These are phyloP conservation scores for Chytriomyces confervae DNA, from an alignment of 192 early-diverging fungal species.

Conservation along the genomic window DNA sequence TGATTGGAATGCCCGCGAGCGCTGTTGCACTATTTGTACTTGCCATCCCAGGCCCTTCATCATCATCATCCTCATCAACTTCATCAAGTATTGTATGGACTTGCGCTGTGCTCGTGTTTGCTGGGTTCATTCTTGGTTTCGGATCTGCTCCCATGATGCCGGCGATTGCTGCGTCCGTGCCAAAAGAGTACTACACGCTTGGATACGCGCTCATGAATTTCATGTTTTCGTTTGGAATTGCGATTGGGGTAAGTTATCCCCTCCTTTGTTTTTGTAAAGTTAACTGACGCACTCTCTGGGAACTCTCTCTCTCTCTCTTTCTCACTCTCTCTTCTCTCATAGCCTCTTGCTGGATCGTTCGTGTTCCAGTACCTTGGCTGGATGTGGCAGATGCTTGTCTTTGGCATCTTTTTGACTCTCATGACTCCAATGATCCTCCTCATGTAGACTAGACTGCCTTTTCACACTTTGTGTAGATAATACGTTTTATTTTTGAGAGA, in stretches of 20 bases:
- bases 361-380: constrained; percentile 12
- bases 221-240: constrained; percentile 37
- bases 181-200: constrained; percentile 31
- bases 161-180: constrained; percentile 28
- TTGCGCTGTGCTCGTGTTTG: not conserved
- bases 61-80: too few species aligned
- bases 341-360: constrained; percentile 10
- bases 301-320: not conserved
- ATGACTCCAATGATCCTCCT: constrained; percentile 3
- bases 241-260: not conserved
- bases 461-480: too few species aligned
- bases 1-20: not conserved
- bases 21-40: not conserved
- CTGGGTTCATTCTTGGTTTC: constrained; percentile 1
- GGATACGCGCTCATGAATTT: constrained; percentile 37
- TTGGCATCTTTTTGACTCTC: not conserved
- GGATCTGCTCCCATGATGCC: constrained; percentile 30
- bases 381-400: constrained; percentile 22
- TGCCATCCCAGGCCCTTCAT: not conserved
- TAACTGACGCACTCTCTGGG: not conserved
- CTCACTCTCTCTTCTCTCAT: not conserved
- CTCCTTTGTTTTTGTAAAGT: too few species aligned
- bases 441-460: not conserved
- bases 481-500: too few species aligned
- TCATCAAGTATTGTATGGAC: constrained; percentile 1